Evolutionary conservation across 2,329 filamentous ascomycete genomes (phyloP).

Genomic region (Penicillium freii): DNA sequence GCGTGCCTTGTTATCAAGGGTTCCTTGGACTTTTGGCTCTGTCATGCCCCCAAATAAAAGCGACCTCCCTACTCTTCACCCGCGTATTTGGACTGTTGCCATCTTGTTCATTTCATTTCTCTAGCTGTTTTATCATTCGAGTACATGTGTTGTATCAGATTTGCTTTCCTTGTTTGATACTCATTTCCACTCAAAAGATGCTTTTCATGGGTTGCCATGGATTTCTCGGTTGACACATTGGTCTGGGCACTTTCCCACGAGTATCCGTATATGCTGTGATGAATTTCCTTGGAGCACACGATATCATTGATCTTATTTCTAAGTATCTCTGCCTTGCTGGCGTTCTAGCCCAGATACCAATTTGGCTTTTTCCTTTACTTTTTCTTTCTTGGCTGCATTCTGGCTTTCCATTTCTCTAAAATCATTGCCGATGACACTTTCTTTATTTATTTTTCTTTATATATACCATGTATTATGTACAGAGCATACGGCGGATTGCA

Average conservation of each 20-base stretch:
- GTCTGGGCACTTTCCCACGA: conserved; percentile 9
- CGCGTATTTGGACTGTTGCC: conserved; percentile 23
- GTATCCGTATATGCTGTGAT: conserved; percentile 27
- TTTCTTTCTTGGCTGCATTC: conserved; percentile 2
- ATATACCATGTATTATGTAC: neutral
- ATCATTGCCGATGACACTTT: neutral
- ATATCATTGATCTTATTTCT: conserved; percentile 14
- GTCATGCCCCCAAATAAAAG: conserved; percentile 39
- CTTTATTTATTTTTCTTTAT: neutral
- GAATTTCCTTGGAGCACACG: conserved; percentile 19
- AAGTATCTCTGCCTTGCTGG: conserved; percentile 18
- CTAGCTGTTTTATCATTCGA: conserved; percentile 20
- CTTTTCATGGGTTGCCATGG: conserved; percentile 14
- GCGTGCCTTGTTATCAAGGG: conserved; percentile 32
- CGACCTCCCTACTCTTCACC: conserved; percentile 27
- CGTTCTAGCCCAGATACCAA: conserved; percentile 30
- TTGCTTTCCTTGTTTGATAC: conserved; percentile 23
- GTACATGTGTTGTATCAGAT: conserved; percentile 21
- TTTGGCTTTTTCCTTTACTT: conserved; percentile 18
- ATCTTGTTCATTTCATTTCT: conserved; percentile 19
- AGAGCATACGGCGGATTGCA: neutral
- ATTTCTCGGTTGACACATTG: conserved; percentile 20
- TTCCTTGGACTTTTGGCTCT: conserved; percentile 34
- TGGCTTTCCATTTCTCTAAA: conserved; percentile 10
- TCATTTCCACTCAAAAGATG: conserved; percentile 16